Evolutionary conservation across 2,329 filamentous ascomycete genomes (phyloP), one percentile per base, ranked within the genome.

Genomic region (Dactylellina cionopaga): DNA sequence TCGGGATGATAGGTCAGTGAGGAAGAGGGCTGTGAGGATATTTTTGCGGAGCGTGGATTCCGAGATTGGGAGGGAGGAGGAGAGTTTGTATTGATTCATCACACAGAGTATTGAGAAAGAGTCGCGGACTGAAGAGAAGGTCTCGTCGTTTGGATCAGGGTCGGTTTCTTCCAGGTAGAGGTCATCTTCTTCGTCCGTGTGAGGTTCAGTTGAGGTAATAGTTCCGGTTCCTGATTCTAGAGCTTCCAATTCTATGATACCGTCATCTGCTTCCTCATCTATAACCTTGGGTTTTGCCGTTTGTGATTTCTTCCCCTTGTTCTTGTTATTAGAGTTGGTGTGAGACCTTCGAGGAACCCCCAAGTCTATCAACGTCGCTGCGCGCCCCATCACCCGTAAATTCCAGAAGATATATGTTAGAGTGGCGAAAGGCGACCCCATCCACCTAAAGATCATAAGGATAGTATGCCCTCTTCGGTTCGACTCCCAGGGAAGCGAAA

Each of bases 71-170:
- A 73, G 39, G n/a, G 39, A 51, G 17, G 56, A 59, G 4, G 60
- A 74, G 15, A 77, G 62, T 24, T 70, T 81, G 68, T 82, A 83
- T 74, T 83, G 82, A 46, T 83, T 83, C 78, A 83, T 81, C 4
- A 80, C 80, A 49, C 80, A 78, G 15, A 84, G 77, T 13, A 84
- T 78, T 56, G 81, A 83, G 75, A 83, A 80, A 0, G 81, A 82
- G 66, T 84, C 82, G 35, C 46, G 60, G 46, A 55, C 51, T 15
- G n/a, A 54, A 2, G 24, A 52, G 43, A 70, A 70, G 5, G n/a
- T 70, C 37, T 51, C 47, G 10, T 70, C 59, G n/a, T 56, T 37
- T 2, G 49, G 65, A 17, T 70, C 65, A 2, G 39, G 24, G 25
- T 62, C 56, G 7, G n/a, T n/a, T n/a, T 49, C 43, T 7, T 55